Percentiles rank a stretch among this genome's conserved stretches.
phyloP scores from a whole-genome alignment of 345 rosid genomes.

The Moringa oleifera region DNA sequence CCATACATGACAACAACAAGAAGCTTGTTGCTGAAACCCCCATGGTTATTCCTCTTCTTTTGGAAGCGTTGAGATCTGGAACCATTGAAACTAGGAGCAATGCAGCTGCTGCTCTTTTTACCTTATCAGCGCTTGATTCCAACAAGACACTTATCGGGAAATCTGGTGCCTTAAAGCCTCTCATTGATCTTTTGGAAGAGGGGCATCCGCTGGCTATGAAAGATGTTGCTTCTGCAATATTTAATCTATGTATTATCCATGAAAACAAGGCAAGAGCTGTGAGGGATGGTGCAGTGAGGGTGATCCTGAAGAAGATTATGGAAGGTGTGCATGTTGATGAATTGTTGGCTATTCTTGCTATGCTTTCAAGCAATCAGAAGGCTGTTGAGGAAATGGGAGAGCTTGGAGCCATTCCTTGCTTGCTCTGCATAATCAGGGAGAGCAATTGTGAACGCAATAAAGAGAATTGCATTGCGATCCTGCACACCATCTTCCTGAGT shows the following conservation, averaged over 20 bases:
- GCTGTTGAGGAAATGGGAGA: conserved; percentile 76
- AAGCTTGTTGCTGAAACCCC: conserved; percentile 82
- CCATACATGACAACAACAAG: conserved; percentile 92
- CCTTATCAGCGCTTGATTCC: conserved; percentile 82
- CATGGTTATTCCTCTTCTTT: conserved; percentile 62
- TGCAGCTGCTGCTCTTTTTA: conserved; percentile 90
- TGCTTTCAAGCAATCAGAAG: conserved; percentile 69
- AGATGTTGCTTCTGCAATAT: conserved; percentile 92
- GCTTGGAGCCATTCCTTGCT: conserved; percentile 64
- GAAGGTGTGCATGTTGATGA: conserved; percentile 68
- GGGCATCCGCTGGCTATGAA: conserved; percentile 76
- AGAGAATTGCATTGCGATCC: conserved; percentile 81
- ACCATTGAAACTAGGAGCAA: conserved; percentile 71
- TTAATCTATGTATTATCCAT: conserved; percentile 64
- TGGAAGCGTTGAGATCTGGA: conserved; percentile 65
- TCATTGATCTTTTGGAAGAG: conserved; percentile 67
- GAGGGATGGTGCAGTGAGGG: conserved; percentile 71
- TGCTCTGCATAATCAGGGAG: conserved; percentile 64
- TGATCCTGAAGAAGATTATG: conserved; percentile 58
- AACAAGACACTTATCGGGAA: conserved; percentile 78
- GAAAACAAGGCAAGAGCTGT: conserved; percentile 87
- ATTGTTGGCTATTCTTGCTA: conserved; percentile 76
- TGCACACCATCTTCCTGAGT: conserved; percentile 56
- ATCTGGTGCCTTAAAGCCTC: conserved; percentile 69
- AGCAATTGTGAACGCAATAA: conserved; percentile 71